A percentile compares a stretch with the other conserved stretches of the same genome.
These are phyloP conservation scores for Warburgia ugandensis DNA, from an alignment of 164 flowering plant genomes.

Conservation along the genomic window DNA sequence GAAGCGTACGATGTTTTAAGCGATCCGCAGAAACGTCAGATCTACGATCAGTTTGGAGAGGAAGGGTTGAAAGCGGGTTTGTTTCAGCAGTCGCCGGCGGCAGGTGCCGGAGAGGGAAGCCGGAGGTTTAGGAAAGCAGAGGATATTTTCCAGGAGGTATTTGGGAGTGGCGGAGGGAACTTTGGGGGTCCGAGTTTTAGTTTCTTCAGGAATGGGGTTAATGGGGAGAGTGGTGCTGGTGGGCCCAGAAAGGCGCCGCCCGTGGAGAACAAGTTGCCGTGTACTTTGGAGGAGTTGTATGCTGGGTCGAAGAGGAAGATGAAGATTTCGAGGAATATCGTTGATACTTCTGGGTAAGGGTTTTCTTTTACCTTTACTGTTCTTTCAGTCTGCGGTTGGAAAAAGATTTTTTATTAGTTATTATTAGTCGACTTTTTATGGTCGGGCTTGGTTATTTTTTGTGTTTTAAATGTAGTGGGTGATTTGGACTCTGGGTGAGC, in stretches of 20 bases:
- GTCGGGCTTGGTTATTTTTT: no score
- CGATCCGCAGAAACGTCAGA: conserved; percentile 49
- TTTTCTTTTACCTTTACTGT: background rate
- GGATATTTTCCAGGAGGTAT: conserved; percentile 49
- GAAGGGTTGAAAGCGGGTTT: conserved; percentile 49
- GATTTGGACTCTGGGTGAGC: no score
- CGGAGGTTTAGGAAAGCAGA: conserved; percentile 31
- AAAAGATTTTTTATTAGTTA: no score
- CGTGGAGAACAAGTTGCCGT: conserved; percentile 42
- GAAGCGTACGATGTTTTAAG: conserved; percentile 42
- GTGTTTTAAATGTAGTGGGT: no score
- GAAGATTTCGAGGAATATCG: conserved; percentile 44
- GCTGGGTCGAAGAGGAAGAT: conserved; percentile 54
- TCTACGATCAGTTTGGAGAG: conserved; percentile 58
- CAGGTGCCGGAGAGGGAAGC: conserved; percentile 6
- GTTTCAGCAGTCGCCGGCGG: conserved; percentile 30
- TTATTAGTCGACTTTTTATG: no score
- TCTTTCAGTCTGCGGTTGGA: background rate
- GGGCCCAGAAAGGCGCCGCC: conserved; percentile 35
- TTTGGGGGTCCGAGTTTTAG: no score
- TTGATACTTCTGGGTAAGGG: conserved; percentile 24
- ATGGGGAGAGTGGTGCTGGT: conserved; percentile 6
- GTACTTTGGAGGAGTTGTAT: conserved; percentile 52
- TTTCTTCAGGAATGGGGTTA: background rate
- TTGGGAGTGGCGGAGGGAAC: conserved; percentile 20